Percentiles rank a stretch among this genome's conserved stretches.
These are phyloP conservation scores for Boletales sp. DNA, from an alignment of 768 basidiomycete genomes.

Conservation along the genomic window DNA sequence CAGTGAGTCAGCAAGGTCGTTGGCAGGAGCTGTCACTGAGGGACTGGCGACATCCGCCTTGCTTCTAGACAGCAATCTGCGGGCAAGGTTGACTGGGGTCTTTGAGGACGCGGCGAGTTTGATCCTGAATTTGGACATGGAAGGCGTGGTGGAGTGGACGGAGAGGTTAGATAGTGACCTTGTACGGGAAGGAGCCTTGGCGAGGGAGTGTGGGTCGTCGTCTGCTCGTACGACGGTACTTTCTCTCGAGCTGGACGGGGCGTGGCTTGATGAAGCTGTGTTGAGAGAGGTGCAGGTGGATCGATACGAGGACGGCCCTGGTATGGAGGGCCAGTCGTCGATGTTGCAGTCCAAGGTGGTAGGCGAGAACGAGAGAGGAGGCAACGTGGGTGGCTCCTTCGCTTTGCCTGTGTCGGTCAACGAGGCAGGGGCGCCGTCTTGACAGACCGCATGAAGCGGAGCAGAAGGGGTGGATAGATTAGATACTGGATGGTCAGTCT, in stretches of 20 bases:
- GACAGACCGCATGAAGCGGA: slow-evolving; percentile 9
- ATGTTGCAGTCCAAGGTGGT: slow-evolving; percentile 46
- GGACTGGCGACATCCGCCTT: slow-evolving; percentile 17
- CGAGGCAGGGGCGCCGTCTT: slow-evolving; percentile 19
- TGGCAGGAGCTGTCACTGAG: slow-evolving; percentile 1
- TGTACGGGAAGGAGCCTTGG: slow-evolving; percentile 41
- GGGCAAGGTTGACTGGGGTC: slow-evolving; percentile 49
- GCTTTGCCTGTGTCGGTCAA: slow-evolving; percentile 54
- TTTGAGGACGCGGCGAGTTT: slow-evolving; percentile 43
- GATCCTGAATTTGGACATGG: slow-evolving; percentile 46
- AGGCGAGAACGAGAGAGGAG: slow-evolving; percentile 60
- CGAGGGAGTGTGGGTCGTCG: slow-evolving; percentile 11
- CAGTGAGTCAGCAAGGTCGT: slow-evolving; percentile 7
- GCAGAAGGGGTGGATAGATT: slow-evolving; percentile 24
- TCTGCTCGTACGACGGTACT: slow-evolving; percentile 9
- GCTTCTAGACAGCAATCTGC: slow-evolving; percentile 51
- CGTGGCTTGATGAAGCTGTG: slow-evolving; percentile 24
- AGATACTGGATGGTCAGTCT: slow-evolving; percentile 10
- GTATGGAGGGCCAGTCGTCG: slow-evolving; percentile 35
- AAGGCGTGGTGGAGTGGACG: slow-evolving; percentile 41
- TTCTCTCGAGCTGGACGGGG: slow-evolving; percentile 12
- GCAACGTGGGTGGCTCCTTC: slow-evolving; percentile 53
- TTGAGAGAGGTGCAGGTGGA: slow-evolving; percentile 38
- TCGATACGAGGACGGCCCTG: slow-evolving; percentile 34
- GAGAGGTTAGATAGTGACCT: slow-evolving; percentile 58